Evolutionary conservation across 2,329 filamentous ascomycete species (phyloP).

Genomic region (Didymella lethalis): DNA sequence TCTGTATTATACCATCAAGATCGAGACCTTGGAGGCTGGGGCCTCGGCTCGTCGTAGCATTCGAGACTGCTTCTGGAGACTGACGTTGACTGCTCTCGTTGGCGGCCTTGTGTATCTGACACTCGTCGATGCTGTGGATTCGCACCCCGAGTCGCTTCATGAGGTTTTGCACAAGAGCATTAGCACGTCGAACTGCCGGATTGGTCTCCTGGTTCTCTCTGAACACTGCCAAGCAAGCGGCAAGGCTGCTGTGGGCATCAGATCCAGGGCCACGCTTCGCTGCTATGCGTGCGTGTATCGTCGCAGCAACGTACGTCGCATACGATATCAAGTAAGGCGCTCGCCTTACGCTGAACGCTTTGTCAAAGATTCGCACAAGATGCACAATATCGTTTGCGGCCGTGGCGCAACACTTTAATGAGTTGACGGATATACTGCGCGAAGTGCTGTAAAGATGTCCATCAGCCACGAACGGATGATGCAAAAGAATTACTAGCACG

Average conservation of each 20-base stretch:
- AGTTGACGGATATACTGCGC: slow-evolving; percentile 53
- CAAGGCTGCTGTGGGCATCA: slow-evolving; percentile 47
- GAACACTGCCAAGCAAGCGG: slow-evolving; percentile 58
- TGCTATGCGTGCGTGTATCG: slow-evolving; percentile 61
- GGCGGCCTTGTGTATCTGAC: slow-evolving; percentile 27
- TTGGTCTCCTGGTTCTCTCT: slow-evolving; percentile 61
- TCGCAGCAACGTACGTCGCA: slow-evolving; percentile 63
- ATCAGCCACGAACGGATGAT: slow-evolving; percentile 62
- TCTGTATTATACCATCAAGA: slow-evolving; percentile 55
- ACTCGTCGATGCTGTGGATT: slow-evolving; percentile 26
- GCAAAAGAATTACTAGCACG: slow-evolving; percentile 61
- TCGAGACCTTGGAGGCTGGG: slow-evolving; percentile 48
- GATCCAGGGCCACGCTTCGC: slow-evolving; percentile 53
- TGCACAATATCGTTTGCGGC: slow-evolving; percentile 58
- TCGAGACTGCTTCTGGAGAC: slow-evolving; percentile 10
- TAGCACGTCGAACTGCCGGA: slow-evolving; percentile 58
- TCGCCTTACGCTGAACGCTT: slow-evolving; percentile 55
- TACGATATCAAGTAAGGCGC: slow-evolving; percentile 65
- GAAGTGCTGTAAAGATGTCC: slow-evolving; percentile 57
- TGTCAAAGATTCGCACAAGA: slow-evolving; percentile 56
- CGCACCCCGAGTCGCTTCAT: slow-evolving; percentile 55
- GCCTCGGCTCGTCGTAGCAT: slow-evolving; percentile 24
- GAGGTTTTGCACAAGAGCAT: slow-evolving; percentile 56
- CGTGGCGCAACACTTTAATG: slow-evolving; percentile 55
- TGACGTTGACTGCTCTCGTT: slow-evolving; percentile 15